Evolutionary conservation across 164 flowering plant species (phyloP).

Genomic region (Cinnamomum chago): DNA sequence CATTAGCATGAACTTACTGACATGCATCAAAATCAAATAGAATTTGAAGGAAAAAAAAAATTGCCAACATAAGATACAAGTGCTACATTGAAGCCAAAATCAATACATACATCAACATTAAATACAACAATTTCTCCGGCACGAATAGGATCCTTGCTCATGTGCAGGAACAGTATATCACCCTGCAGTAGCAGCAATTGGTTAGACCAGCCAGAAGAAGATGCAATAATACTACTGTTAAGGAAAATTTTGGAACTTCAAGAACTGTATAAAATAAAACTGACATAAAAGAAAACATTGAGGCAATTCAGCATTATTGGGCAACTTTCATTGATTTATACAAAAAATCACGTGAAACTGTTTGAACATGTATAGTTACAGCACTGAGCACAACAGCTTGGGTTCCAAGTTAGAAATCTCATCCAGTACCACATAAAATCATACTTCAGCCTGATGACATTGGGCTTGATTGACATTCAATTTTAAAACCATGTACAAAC

Average conservation of each 20-base stretch:
- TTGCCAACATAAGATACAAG: not conserved
- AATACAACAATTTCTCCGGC: constrained; percentile 81
- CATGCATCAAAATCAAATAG: not conserved
- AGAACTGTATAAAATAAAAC: not conserved
- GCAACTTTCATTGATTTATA: not conserved
- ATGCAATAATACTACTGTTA: not conserved
- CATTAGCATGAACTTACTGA: not conserved
- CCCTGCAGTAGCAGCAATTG: constrained; percentile 40
- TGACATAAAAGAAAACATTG: not conserved
- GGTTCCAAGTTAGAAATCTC: not conserved
- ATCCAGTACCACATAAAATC: not conserved
- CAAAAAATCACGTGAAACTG: not conserved
- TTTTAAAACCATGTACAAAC: too few species aligned
- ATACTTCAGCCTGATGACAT: not conserved
- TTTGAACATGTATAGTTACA: not conserved
- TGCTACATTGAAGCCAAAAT: not conserved
- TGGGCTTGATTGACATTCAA: not conserved
- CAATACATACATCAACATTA: constrained; percentile 61
- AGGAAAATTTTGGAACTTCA: not conserved
- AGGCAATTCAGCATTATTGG: not conserved
- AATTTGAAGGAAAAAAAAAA: not conserved
- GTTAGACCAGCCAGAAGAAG: not conserved
- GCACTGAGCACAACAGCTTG: not conserved
- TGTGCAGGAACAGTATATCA: constrained; percentile 70
- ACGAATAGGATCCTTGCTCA: constrained; percentile 82